These are phyloP conservation scores for Plantago elongata DNA, from an alignment of 257 asterid genomes.

Conservation along the genomic window DNA sequence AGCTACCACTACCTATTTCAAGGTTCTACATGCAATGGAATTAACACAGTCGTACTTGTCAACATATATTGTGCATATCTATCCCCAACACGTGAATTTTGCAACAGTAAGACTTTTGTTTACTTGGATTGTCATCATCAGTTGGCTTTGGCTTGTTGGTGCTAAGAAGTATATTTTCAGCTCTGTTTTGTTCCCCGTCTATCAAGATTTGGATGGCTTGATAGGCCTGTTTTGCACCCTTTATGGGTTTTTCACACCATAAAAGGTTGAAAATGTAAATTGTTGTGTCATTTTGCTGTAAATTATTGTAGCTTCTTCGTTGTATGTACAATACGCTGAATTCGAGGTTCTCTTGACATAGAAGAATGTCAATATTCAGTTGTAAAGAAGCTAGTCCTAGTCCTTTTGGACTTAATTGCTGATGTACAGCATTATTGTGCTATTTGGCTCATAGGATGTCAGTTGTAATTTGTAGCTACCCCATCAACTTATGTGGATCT, in stretches of 20 bases:
- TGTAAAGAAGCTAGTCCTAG: background rate
- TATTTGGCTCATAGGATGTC: background rate
- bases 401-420: background rate
- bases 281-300: no score
- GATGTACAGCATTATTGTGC: background rate
- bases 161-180: background rate
- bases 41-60: conserved; percentile 4
- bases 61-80: conserved; percentile 8
- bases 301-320: background rate
- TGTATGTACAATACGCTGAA: background rate
- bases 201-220: background rate
- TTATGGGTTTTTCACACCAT: background rate
- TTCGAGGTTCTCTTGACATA: background rate
- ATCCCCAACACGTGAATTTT: background rate
- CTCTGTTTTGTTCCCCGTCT: background rate
- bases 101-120: background rate
- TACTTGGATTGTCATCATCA: background rate
- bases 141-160: background rate
- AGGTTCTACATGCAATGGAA: background rate
- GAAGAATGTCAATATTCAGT: background rate
- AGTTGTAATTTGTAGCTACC: no score
- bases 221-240: background rate
- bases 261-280: background rate
- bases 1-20: background rate
- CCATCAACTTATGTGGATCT: no score